Conservation (phyloP, 2,329 filamentous ascomycete genomes). For the Cadophora sp. region DNA sequence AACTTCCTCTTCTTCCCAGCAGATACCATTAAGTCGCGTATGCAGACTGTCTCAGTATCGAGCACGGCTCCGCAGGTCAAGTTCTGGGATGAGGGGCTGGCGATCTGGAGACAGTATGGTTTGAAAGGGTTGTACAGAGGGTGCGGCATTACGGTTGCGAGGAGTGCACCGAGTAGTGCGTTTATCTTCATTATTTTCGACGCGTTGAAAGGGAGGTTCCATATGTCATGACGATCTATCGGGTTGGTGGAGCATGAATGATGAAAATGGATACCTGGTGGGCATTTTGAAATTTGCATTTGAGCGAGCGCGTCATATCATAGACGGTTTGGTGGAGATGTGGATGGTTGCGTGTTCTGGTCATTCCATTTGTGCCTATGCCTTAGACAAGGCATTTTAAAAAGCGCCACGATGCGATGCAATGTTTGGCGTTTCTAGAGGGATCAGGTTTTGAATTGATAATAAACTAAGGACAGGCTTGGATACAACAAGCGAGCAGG, state of each 20-base stretch:
- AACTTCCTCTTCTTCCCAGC: constrained; percentile 98
- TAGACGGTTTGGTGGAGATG: neutral
- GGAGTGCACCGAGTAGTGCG: constrained; percentile 93
- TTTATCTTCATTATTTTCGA: constrained; percentile 98
- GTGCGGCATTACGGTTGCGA: constrained; percentile 89
- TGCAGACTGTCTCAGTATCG: constrained; percentile 82
- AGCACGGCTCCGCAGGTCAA: constrained; percentile 57
- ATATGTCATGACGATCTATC: constrained; percentile 36
- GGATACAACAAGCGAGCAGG: too few relatives aligned
- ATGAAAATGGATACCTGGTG: neutral
- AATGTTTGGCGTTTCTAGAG: neutral
- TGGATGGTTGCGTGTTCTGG: too few relatives aligned
- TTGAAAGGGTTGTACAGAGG: constrained; percentile 88
- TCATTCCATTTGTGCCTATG: neutral
- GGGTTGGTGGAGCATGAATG: neutral
- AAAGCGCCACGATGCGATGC: neutral
- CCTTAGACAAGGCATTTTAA: neutral
- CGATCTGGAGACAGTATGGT: constrained; percentile 84
- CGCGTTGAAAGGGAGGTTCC: constrained; percentile 75
- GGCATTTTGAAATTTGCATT: neutral
- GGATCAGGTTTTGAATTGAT: neutral
- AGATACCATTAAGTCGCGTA: constrained; percentile 95
- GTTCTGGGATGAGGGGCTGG: constrained; percentile 74
- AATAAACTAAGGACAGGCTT: too few relatives aligned
- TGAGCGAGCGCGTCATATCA: neutral